These are phyloP conservation scores for Aspergillus indologenus DNA, from an alignment of 495 filamentous ascomycete genomes.

Conservation along the genomic window DNA sequence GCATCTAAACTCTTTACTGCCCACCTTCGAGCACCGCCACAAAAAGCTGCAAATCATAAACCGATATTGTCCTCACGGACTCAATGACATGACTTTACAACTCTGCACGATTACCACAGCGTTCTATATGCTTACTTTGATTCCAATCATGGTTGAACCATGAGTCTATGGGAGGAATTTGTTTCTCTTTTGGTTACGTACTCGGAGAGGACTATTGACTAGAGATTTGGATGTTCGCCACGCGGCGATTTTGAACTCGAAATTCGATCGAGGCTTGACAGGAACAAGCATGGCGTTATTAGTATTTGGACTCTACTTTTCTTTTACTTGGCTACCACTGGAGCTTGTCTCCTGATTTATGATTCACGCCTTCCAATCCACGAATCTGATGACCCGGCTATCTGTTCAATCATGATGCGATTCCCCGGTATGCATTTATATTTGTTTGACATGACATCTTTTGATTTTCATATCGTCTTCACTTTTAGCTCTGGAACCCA, in stretches of 20 bases:
- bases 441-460: conserved; percentile 1
- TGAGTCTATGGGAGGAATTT: conserved; percentile 11
- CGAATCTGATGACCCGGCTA: conserved; percentile 1
- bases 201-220: conserved; percentile 26
- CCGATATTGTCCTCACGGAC: conserved; percentile 25
- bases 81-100: conserved; percentile 20
- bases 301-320: conserved; percentile 19
- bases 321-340: conserved; percentile 3
- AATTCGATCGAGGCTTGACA: conserved; percentile 10
- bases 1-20: background rate
- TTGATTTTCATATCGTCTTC: background rate
- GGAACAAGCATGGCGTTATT: conserved; percentile 20
- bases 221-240: conserved; percentile 41
- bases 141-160: conserved; percentile 6
- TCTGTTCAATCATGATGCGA: conserved; percentile 3
- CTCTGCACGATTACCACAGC: conserved; percentile 7
- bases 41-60: conserved; percentile 19
- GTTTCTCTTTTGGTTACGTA: conserved; percentile 13
- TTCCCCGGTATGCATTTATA: background rate
- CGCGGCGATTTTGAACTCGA: conserved; percentile 31
- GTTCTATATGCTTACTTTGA: conserved; percentile 7
- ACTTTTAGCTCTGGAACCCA: background rate
- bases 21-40: background rate
- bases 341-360: conserved; percentile 8
- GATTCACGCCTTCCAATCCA: background rate